A percentile compares a stretch with the other conserved stretches of the same genome.
Conservation (phyloP, 2,329 filamentous ascomycete genomes). For the Xylariaceae sp. region DNA sequence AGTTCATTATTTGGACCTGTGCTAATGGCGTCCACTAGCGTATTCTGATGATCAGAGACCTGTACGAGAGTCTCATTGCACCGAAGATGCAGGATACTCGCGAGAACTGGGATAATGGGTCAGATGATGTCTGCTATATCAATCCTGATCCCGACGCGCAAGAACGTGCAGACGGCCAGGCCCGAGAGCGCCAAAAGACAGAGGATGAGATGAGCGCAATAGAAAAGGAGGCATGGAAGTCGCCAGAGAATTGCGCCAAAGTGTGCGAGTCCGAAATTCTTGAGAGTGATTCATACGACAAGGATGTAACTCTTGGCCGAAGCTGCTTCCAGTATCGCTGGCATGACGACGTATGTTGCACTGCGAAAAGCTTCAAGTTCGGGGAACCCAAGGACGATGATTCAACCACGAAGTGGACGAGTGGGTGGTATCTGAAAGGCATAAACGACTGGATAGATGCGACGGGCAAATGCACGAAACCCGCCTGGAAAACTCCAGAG, state of each 20-base stretch:
- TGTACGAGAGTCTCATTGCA: conserved; percentile 56
- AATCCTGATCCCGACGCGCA: conserved; percentile 47
- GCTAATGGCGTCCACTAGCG: conserved; percentile 41
- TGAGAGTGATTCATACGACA: conserved; percentile 35
- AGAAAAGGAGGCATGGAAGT: conserved; percentile 53
- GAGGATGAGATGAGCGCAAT: conserved; percentile 48
- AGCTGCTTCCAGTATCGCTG: conserved; percentile 55
- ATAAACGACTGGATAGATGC: conserved; percentile 55
- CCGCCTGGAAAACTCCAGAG: conserved; percentile 48
- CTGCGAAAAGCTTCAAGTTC: conserved; percentile 50
- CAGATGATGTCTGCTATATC: conserved; percentile 54
- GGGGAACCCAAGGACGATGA: conserved; percentile 47
- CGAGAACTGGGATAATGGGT: conserved; percentile 60
- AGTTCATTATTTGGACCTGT: neutral
- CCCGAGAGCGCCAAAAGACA: conserved; percentile 45
- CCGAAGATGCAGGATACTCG: conserved; percentile 50
- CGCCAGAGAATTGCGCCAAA: conserved; percentile 53
- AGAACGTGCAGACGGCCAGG: conserved; percentile 39
- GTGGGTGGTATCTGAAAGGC: conserved; percentile 54
- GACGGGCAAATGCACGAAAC: conserved; percentile 49
- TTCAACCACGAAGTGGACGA: conserved; percentile 44
- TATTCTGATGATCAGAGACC: conserved; percentile 53
- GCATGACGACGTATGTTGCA: conserved; percentile 52
- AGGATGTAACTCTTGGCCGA: conserved; percentile 42
- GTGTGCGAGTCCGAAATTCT: conserved; percentile 53